These are phyloP conservation scores for Melastoma candidum DNA, from an alignment of 441 rosid species.

Conservation along the genomic window DNA sequence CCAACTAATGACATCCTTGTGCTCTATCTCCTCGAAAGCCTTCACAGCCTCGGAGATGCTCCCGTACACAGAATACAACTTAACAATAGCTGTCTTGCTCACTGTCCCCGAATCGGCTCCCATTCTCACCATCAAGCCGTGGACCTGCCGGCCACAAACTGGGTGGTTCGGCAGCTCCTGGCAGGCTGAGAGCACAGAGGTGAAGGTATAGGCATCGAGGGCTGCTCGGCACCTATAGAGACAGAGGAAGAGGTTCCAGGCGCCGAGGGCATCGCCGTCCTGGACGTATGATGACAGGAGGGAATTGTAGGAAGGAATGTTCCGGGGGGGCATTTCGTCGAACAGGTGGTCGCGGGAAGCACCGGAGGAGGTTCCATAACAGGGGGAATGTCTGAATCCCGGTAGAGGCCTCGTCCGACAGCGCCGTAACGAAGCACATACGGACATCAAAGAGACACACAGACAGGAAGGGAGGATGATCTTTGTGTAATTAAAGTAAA, in stretches of 20 bases:
- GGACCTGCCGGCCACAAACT: slow-evolving; percentile 55
- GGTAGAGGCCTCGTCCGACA: too few relatives aligned
- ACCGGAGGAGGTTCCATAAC: not conserved
- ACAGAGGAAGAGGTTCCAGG: slow-evolving; percentile 42
- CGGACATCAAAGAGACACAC: too few relatives aligned
- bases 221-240: slow-evolving; percentile 25
- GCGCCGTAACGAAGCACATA: too few relatives aligned
- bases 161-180: slow-evolving; percentile 28
- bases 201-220: slow-evolving; percentile 50
- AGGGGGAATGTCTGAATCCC: not conserved
- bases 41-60: slow-evolving; percentile 20
- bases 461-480: too few relatives aligned
- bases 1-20: slow-evolving; percentile 57
- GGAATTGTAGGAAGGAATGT: slow-evolving; percentile 35
- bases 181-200: slow-evolving; percentile 62
- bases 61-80: slow-evolving; percentile 59
- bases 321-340: slow-evolving; percentile 1
- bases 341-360: slow-evolving; percentile 10
- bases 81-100: slow-evolving; percentile 51
- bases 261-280: slow-evolving; percentile 24
- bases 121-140: slow-evolving; percentile 49
- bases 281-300: slow-evolving; percentile 41
- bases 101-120: slow-evolving; percentile 27
- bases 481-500: too few relatives aligned
- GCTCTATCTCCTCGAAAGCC: slow-evolving; percentile 44